Percentiles rank a stretch among this genome's conserved stretches.
phyloP scores from a whole-genome alignment of 164 flowering plant species.

The Brasenia schreberi region DNA sequence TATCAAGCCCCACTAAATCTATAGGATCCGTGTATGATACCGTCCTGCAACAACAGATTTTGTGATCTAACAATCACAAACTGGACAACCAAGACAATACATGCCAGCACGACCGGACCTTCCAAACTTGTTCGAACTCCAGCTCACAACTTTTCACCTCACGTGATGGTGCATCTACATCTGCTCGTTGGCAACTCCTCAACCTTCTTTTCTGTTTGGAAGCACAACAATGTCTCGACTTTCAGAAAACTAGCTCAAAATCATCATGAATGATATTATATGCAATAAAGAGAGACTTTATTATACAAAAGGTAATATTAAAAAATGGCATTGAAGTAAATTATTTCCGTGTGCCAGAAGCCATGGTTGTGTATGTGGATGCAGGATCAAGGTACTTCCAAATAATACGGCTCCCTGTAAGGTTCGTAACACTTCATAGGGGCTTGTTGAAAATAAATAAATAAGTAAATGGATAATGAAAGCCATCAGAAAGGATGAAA shows the following conservation, averaged over 20 bases:
- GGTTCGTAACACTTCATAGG: too few relatives aligned
- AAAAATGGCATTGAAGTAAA: background rate
- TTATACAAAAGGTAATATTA: background rate
- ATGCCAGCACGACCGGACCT: background rate
- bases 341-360: background rate
- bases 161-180: background rate
- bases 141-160: background rate
- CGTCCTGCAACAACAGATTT: background rate
- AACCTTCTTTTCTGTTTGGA: conserved; percentile 40
- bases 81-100: background rate
- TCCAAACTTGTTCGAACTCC: background rate
- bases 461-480: too few relatives aligned
- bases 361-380: background rate
- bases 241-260: background rate
- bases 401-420: too few relatives aligned
- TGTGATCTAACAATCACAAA: background rate
- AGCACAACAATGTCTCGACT: background rate
- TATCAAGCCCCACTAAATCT: background rate
- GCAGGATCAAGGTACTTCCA: too few relatives aligned
- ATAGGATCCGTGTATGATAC: background rate
- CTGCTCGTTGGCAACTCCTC: conserved; percentile 41
- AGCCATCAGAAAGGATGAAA: background rate
- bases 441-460: too few relatives aligned
- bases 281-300: background rate
- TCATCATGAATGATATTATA: background rate